Percentiles rank a stretch among this genome's conserved stretches.
phyloP scores from a whole-genome alignment of 331 rosid genomes.

The Telfairia occidentalis region DNA sequence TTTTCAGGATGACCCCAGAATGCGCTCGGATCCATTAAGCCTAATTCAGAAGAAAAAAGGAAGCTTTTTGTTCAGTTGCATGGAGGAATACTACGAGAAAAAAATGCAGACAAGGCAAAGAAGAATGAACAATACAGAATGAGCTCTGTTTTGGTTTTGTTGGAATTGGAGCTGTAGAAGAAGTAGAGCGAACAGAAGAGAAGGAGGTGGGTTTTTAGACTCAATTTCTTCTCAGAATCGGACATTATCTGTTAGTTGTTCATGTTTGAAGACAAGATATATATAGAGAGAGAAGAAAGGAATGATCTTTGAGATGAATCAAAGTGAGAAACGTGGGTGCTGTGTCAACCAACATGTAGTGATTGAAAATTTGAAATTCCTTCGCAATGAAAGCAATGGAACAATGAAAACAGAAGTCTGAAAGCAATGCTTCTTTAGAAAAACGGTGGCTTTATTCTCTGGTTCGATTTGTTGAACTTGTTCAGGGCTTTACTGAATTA shows the following conservation, averaged over 20 bases:
- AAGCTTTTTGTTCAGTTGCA: neutral
- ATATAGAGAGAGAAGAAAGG: neutral
- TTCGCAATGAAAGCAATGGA: conserved; percentile 3
- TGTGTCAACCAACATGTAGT: neutral
- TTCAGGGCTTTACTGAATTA: neutral
- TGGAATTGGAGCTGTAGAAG: neutral
- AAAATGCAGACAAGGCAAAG: neutral
- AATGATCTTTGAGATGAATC: neutral
- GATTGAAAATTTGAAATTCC: neutral
- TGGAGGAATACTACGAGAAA: neutral
- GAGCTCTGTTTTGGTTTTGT: neutral
- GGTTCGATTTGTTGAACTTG: neutral
- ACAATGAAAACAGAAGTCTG: neutral
- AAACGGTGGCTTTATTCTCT: neutral
- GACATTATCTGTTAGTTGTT: neutral
- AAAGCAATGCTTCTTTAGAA: neutral
- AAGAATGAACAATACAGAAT: neutral
- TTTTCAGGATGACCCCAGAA: conserved; percentile 37
- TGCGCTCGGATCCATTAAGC: conserved; percentile 48
- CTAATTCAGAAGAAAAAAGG: neutral
- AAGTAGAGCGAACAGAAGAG: neutral
- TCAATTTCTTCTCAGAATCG: neutral
- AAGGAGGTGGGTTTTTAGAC: neutral
- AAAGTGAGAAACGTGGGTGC: neutral
- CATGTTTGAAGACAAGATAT: neutral